These are phyloP conservation scores for Diaporthe citri DNA, from an alignment of 2,329 filamentous ascomycete genomes.

Conservation along the genomic window DNA sequence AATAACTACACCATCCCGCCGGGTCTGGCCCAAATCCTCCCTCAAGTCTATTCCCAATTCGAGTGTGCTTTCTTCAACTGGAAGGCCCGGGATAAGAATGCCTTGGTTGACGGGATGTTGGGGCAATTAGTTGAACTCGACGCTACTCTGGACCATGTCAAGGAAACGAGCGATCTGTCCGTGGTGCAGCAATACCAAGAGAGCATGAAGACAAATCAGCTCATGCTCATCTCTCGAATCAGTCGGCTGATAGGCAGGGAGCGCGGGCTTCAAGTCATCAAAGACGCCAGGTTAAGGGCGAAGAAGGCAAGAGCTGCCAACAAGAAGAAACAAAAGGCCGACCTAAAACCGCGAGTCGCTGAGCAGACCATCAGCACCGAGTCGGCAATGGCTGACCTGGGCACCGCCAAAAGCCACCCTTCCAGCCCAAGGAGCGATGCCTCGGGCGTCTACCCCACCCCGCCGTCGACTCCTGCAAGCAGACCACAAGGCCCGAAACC, in stretches of 20 bases:
- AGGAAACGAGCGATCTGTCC: conserved; percentile 79
- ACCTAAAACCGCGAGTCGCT: conserved; percentile 77
- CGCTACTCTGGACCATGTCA: conserved; percentile 85
- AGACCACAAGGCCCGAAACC: conserved; percentile 22
- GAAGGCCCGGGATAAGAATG: conserved; percentile 84
- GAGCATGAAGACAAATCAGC: conserved; percentile 84
- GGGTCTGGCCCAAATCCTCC: conserved; percentile 71
- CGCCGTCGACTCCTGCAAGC: conserved; percentile 58
- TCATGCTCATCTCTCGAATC: conserved; percentile 83
- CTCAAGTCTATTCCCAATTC: conserved; percentile 79
- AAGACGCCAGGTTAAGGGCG: conserved; percentile 73
- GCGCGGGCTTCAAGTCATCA: conserved; percentile 79
- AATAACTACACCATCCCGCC: conserved; percentile 78
- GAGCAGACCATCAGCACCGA: conserved; percentile 56
- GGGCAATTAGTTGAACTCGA: conserved; percentile 87
- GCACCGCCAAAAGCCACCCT: conserved; percentile 46
- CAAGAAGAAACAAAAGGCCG: conserved; percentile 75
- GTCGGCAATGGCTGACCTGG: conserved; percentile 55
- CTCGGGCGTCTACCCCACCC: conserved; percentile 64
- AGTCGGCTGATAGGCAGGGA: conserved; percentile 81
- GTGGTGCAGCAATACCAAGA: conserved; percentile 83
- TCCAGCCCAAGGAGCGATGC: conserved; percentile 48
- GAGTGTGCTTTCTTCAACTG: conserved; percentile 85
- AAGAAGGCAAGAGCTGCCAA: conserved; percentile 69
- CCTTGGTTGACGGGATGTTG: conserved; percentile 87